These are phyloP conservation scores for Mycena albidolilacea DNA, from an alignment of 768 basidiomycete species.

Conservation along the genomic window DNA sequence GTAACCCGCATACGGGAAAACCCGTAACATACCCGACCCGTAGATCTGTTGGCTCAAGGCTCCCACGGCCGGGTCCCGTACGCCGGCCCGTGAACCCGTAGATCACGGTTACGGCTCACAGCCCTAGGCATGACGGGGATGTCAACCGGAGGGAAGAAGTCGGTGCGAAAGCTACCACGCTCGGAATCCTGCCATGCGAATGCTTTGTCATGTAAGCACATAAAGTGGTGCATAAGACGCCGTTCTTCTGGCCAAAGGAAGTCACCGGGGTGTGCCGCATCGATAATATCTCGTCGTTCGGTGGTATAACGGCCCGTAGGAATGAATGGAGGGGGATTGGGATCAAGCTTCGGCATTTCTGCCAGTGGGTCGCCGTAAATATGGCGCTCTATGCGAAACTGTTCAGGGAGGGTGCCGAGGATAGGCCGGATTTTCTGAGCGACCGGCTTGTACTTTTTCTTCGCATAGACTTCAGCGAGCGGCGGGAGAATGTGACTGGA, in stretches of 20 bases:
- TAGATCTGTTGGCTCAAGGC: too few relatives aligned
- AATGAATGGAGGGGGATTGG: too few relatives aligned
- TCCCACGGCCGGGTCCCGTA: too few relatives aligned
- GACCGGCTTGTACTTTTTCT: too few relatives aligned
- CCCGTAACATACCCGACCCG: too few relatives aligned
- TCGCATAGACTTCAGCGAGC: constrained; percentile 43
- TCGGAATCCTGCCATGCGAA: constrained; percentile 43
- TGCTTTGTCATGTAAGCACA: constrained; percentile 32
- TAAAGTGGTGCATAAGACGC: constrained; percentile 27
- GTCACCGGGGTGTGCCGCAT: constrained; percentile 16
- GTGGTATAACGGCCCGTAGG: constrained; percentile 23
- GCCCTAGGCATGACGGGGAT: too few relatives aligned
- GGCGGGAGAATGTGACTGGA: constrained; percentile 35
- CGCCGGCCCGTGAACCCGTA: too few relatives aligned
- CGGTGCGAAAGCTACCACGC: constrained; percentile 34
- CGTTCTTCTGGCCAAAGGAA: constrained; percentile 41
- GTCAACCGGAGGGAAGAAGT: too few relatives aligned
- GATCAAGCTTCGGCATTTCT: too few relatives aligned
- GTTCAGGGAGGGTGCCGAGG: constrained; percentile 35
- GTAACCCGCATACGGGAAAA: too few relatives aligned
- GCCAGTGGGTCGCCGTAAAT: constrained; percentile 24
- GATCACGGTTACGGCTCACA: too few relatives aligned
- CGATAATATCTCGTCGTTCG: constrained; percentile 28
- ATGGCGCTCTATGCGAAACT: background rate
- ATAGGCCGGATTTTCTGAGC: too few relatives aligned